Base-by-base conservation (phyloP, 2,329 filamentous ascomycete species). In the Sordariomycetes sp. region DNA sequence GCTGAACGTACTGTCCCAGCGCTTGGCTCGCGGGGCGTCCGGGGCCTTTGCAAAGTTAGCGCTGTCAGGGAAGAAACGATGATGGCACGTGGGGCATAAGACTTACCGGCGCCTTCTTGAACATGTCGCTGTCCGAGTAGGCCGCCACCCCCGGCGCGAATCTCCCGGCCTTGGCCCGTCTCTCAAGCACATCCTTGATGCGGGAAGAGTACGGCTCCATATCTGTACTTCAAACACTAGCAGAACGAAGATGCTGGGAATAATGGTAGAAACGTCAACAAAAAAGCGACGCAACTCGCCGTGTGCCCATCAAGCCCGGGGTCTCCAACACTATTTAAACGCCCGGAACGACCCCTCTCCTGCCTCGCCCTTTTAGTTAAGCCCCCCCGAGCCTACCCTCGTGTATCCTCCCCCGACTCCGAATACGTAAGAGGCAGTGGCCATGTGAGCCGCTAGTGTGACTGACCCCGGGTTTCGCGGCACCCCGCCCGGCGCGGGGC, bases 61-160 rank as follows among this genome's bases (percentile, higher is more conserved):
- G 15, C 3, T 50, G 24, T 15, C 5, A 24, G 10, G n/a, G 22
- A 10, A 3, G 10, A 3, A 10, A 22, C 20, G 8, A 50, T 24
- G 25, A 17, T 17, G 32, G 51, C 4, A 15, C 10, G 20, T 53
- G 51, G 2, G 24, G 20, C 22, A 32, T 10, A 7, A 13, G 24
- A 24, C 22, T 66, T 32, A 52, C 24, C 80, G 55, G 55, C 24
- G 50, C 13, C 39, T 57, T 57, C 55, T 57, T 57, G 72, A 95
- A 96, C 75, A 87, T 84, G 64, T 91, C 86, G 69, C 88, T 89
- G 69, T 86, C 85, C 2, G 87, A 85, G 55, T 80, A 78, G 10
- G 90, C 88, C 35, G 91, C 92, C 53, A 89, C 80, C 42, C 87
- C 87, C 20, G 85, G 88, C 61, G 87, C 76, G 45, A 94, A 75